Evolutionary conservation across 2,329 filamentous ascomycete species (phyloP).

Genomic region (Chalaropsis thielavioides): DNA sequence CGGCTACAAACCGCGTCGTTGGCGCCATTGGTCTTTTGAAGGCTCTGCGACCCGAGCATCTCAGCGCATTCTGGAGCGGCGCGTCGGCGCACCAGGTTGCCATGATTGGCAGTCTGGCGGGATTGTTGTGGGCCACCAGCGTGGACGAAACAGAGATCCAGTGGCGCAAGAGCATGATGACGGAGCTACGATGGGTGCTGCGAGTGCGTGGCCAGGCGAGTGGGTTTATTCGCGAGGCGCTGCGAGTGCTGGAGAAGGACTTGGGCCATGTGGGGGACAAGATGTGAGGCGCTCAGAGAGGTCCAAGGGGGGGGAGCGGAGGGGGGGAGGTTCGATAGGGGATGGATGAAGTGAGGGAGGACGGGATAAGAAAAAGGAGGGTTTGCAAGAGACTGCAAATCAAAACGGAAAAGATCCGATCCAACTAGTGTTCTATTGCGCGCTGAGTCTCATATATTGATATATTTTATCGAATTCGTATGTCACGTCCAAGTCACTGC

Average conservation of each 20-base stretch:
- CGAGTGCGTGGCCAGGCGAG: constrained; percentile 28
- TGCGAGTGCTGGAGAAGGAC: constrained; percentile 28
- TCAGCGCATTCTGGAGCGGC: constrained; percentile 30
- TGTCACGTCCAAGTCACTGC: background rate
- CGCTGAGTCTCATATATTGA: constrained; percentile 1
- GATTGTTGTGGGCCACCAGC: constrained; percentile 21
- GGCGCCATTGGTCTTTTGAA: constrained; percentile 26
- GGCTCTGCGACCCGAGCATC: constrained; percentile 26
- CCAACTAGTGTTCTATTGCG: background rate
- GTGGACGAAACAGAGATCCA: constrained; percentile 25
- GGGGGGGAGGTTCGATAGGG: background rate
- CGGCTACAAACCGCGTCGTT: constrained; percentile 24
- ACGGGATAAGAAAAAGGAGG: background rate
- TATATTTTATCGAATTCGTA: background rate
- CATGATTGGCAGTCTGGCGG: constrained; percentile 24
- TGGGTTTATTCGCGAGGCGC: constrained; percentile 28
- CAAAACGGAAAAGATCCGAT: background rate
- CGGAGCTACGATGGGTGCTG: constrained; percentile 31
- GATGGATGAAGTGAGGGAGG: background rate
- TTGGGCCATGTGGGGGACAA: constrained; percentile 16
- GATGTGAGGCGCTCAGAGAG: constrained; percentile 17
- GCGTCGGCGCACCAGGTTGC: constrained; percentile 22
- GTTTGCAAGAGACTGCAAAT: background rate
- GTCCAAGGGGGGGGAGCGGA: background rate
- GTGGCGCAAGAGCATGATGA: constrained; percentile 28